These are phyloP conservation scores for Scutellaria minor DNA, from an alignment of 257 asterid species.

Conservation along the genomic window DNA sequence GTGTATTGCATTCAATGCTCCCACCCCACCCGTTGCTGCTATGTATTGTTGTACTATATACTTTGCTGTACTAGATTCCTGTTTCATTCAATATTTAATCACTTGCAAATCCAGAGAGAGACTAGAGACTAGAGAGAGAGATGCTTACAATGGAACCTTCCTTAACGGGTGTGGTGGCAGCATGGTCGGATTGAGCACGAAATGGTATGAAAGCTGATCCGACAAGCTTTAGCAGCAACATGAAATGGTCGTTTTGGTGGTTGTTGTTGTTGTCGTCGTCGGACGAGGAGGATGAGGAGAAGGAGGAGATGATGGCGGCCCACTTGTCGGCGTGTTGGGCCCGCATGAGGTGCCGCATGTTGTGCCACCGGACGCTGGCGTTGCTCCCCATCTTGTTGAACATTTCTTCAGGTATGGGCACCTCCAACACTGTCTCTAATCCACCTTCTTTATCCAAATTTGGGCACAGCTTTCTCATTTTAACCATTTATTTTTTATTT, in stretches of 20 bases:
- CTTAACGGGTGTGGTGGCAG: constrained; percentile 55
- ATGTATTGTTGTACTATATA: constrained; percentile 91
- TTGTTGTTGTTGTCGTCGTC: not conserved
- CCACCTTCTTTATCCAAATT: constrained; percentile 72
- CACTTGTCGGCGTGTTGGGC: constrained; percentile 48
- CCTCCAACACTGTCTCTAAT: constrained; percentile 85
- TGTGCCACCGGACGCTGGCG: constrained; percentile 75
- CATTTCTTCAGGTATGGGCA: constrained; percentile 90
- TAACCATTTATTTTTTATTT: not conserved
- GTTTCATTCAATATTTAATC: not conserved
- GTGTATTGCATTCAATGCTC: constrained; percentile 54
- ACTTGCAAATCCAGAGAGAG: too few species aligned
- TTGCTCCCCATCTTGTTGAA: constrained; percentile 68
- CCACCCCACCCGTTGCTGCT: constrained; percentile 90
- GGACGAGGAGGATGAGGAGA: constrained; percentile 34
- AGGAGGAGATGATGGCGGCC: constrained; percentile 30
- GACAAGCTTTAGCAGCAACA: constrained; percentile 72
- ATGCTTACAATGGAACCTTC: constrained; percentile 71
- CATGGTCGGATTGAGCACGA: constrained; percentile 59
- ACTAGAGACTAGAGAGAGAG: not conserved
- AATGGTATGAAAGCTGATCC: constrained; percentile 86
- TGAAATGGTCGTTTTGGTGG: constrained; percentile 60
- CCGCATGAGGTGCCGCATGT: constrained; percentile 68
- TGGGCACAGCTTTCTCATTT: constrained; percentile 57
- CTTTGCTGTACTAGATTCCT: constrained; percentile 87